Base-by-base conservation (phyloP, 805 yeast genomes). In the Ascoidea rubescens region DNA sequence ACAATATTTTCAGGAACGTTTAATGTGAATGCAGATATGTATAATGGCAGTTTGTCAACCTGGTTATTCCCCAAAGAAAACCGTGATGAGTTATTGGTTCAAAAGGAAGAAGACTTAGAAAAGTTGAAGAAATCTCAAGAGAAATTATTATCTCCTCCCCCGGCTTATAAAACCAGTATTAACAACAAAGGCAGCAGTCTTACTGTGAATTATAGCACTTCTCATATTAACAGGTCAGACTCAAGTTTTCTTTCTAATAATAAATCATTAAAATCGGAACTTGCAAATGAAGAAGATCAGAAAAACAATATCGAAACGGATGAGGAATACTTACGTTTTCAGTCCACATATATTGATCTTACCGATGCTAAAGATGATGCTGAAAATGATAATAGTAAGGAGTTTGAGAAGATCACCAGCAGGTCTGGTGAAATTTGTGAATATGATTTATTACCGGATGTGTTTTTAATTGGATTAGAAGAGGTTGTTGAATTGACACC, bases 401-500 rank as follows among this genome's bases (percentile, higher is more conserved):
- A 21, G 28, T 37, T 37, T 37, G 43, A 37, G 4, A 48, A 12
- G 8, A 45, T 31, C 6, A 14, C n/a, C 10, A 30, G 14, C 42
- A n/a, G 8, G 43, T 37, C 31, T 16, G 28, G 28, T 21, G 28
- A 21, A 21, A 45, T 44, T 28, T 6, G 32, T 16, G 59, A 63
- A 10, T 59, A 65, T 5, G 64, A 64, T n/a, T 60, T 62, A 31
- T 55, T 65, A 33, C 78, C 85, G 44, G 96, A 91, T 60, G 64
- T 90, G 2, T 80, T 87, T 21, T 84, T 83, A 1, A 72, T 93
- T 56, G 98, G 96, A 1, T 70, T 93, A 45, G 96, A 93, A 64
- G 99, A 93, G 60, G 82, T 90, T 42, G 81, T 89, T 10, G 97
- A 90, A 60, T 69, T 93, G 47, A 78, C 82, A 1, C 84, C 93